phyloP scores from a whole-genome alignment of 371 early-diverging fungal species.

The Mucor irregularis region DNA sequence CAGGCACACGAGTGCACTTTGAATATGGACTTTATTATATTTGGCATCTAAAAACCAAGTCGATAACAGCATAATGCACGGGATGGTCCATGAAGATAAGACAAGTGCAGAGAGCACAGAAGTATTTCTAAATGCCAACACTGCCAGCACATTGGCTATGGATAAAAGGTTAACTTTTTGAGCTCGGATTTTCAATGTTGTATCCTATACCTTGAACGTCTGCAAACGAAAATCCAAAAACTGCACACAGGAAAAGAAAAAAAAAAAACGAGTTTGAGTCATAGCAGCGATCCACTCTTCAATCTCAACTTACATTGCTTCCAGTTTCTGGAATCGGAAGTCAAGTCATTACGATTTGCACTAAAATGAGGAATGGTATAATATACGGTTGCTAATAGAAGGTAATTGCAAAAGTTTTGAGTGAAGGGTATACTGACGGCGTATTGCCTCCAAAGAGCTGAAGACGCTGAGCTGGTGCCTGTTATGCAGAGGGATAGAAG shows the following conservation, averaged over 20 bases:
- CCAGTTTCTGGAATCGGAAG: too few relatives aligned
- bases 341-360: neutral
- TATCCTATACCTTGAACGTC: conserved; percentile 38
- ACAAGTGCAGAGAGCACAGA: conserved; percentile 44
- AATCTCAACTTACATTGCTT: conserved; percentile 20
- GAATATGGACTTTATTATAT: conserved; percentile 30
- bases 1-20: conserved; percentile 32
- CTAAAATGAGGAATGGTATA: neutral
- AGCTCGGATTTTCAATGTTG: neutral
- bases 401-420: conserved; percentile 38
- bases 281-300: too few relatives aligned
- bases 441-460: conserved; percentile 42
- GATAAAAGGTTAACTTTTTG: neutral
- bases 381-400: conserved; percentile 30
- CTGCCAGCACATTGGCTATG: conserved; percentile 43
- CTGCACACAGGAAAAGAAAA: conserved; percentile 4
- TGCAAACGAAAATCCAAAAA: conserved; percentile 43
- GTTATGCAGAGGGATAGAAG: conserved; percentile 47
- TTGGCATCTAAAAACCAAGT: conserved; percentile 26
- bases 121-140: conserved; percentile 46
- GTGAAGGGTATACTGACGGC: conserved; percentile 42
- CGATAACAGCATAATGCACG: conserved; percentile 46
- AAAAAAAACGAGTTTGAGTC: neutral
- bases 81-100: conserved; percentile 45
- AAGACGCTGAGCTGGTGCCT: conserved; percentile 43